Evolutionary conservation across 805 yeast species (phyloP), one percentile per base, ranked within the genome.

Genomic region (Candida ovalis): DNA sequence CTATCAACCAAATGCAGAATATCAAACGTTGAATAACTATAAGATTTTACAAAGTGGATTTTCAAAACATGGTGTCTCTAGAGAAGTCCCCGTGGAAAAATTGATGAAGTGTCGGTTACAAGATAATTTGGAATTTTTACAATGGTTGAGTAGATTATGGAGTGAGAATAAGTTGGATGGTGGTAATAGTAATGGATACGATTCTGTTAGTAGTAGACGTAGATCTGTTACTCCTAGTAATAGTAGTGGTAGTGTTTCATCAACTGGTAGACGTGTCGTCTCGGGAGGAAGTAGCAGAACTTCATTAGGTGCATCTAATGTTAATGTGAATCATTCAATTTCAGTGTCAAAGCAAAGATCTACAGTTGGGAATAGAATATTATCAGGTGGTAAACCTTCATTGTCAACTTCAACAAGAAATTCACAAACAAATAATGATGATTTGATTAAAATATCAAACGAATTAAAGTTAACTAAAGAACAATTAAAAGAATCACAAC

Each of bases 41-140:
- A 94, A 94, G 67, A 75, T 94, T 1, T 71, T 94, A 33, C 99
- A 94, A 68, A 73, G 85, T 22, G 78, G 83, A n/a, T 89, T 94
- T 61, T 75, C 78, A 32, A 80, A 73, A 57, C 89, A 88, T 61
- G 72, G 75, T 40, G 81, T 94, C 52, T 80, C 83, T 47, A 82
- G 89, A 58, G 75, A 79, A 17, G 80, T 94, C 27, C 91, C 90
- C 25, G 94, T 90, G 25, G 96, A 88, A 50, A 76, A 77, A 53
- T 74, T 94, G 50, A 80, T 87, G 64, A 88, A 88, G 67, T 94
- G 97, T 71, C 76, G 87, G 60, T 79, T 94, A 57, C 99, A 94
- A 66, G 98, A 92, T 62, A 94, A 94, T 66, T 75, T 94, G 59
- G 98, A 91, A 69, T 86, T 94, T 59, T 71, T 91, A 54, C 99